Percentiles rank a stretch among this genome's conserved stretches.
These are phyloP conservation scores for Eurotiales sp. DNA, from an alignment of 2,329 filamentous ascomycete genomes.

Conservation along the genomic window DNA sequence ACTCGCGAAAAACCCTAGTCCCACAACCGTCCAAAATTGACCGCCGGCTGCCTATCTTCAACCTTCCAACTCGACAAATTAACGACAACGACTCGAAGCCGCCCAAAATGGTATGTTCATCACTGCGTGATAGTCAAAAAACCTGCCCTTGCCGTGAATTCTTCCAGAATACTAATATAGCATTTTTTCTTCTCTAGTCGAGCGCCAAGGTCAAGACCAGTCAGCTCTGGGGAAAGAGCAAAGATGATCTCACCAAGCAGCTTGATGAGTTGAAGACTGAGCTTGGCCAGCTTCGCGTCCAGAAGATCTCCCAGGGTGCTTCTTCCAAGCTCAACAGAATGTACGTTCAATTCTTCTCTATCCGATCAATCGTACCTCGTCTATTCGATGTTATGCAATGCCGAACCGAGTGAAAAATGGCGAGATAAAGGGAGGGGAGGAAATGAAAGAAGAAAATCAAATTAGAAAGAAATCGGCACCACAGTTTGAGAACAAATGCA, in stretches of 20 bases:
- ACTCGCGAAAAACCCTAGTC: constrained; percentile 41
- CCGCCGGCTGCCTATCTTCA: constrained; percentile 32
- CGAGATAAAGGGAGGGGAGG: not conserved
- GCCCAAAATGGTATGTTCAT: constrained; percentile 42
- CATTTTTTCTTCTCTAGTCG: constrained; percentile 45
- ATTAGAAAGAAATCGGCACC: no score
- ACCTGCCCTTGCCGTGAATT: not conserved
- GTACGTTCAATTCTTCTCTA: constrained; percentile 54
- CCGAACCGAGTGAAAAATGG: constrained; percentile 2
- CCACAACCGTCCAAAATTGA: constrained; percentile 40
- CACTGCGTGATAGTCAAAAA: not conserved
- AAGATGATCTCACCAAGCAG: constrained; percentile 96
- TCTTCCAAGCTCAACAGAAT: constrained; percentile 97
- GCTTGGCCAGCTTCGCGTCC: constrained; percentile 92
- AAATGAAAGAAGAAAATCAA: not conserved
- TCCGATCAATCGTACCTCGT: not conserved
- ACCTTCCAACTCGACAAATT: constrained; percentile 43
- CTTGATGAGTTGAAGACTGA: constrained; percentile 93
- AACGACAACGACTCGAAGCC: constrained; percentile 42
- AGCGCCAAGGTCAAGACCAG: constrained; percentile 82
- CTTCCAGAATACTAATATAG: constrained; percentile 18
- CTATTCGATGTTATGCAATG: constrained; percentile 11
- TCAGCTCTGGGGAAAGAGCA: constrained; percentile 98
- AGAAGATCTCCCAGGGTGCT: constrained; percentile 93
- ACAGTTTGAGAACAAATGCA: not conserved